Evolutionary conservation across 2,329 filamentous ascomycete species (phyloP), one percentile per base, ranked within the genome.

Genomic region (Didymella exigua): DNA sequence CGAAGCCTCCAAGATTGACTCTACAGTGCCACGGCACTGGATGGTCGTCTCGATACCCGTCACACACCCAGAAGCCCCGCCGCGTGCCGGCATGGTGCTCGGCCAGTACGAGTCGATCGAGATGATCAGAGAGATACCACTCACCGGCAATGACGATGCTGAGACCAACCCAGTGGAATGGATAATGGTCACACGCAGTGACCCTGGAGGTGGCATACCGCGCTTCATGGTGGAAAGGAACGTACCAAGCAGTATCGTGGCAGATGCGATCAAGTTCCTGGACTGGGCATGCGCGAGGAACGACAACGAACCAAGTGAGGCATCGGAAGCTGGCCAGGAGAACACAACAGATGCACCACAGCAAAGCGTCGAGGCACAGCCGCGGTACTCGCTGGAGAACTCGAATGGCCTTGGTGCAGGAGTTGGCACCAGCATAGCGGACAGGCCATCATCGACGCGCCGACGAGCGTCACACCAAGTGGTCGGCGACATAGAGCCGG

Each of bases 51-150:
- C 92, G 2, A 92, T 89, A 73, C 93, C 93, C 1, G 90, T 91
- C 67, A 75, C 83, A 18, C 92, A 97, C 71, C 86, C 88, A 0
- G 86, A 91, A 54, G 88, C 89, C 29, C 87, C 88, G 18, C 82
- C 83, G 11, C 82, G 88, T 9, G 77, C 84, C 54, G 90, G 90
- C 14, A 93, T 88, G 71, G 90, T 96, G 43, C 84, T 91, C 34
- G 93, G 93, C 3, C 82, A 87, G 60, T 98, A 97, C 69, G 93
- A 97, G 77, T 96, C 90, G 1, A 89, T 97, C 14, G 93, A 98
- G 75, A 82, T 96, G 62, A 93, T 97, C 53, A 83, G 93, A 44
- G 93, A 98, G 75, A 83, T 97, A 13, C 88, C 87, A 0, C 71
- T 86, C 9, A 78, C 61, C 11, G 62, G 63, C 3, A 68, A 66